phyloP scores from a whole-genome alignment of 768 basidiomycete species.

The Suillus weaverae region DNA sequence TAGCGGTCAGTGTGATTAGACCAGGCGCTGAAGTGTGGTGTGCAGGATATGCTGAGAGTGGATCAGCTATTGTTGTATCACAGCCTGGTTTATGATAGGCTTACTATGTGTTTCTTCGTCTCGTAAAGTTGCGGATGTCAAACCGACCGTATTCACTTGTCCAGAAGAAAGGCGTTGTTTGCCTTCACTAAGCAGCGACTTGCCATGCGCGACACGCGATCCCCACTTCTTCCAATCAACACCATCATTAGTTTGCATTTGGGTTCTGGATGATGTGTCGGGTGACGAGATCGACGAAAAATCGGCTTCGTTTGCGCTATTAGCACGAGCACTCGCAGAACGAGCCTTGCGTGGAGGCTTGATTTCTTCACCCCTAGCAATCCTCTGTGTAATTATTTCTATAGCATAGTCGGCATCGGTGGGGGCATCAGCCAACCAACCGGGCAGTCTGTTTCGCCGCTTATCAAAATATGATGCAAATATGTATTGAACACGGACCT shows the following conservation, averaged over 20 bases:
- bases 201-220: constrained; percentile 45
- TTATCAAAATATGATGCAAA: neutral
- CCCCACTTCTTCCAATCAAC: constrained; percentile 63
- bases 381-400: constrained; percentile 61
- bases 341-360: constrained; percentile 32
- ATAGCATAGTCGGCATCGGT: constrained; percentile 74
- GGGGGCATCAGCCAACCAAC: constrained; percentile 51
- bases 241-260: constrained; percentile 15
- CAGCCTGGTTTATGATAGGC: constrained; percentile 7
- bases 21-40: constrained; percentile 57
- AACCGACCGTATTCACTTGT: constrained; percentile 29
- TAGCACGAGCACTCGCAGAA: constrained; percentile 17
- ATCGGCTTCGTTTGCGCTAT: constrained; percentile 14
- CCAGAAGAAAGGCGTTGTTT: constrained; percentile 39
- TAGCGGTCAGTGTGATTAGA: constrained; percentile 55
- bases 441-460: constrained; percentile 41
- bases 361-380: constrained; percentile 54
- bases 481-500: constrained; percentile 36
- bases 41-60: constrained; percentile 54
- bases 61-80: neutral
- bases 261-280: neutral
- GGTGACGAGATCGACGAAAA: neutral
- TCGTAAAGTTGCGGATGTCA: neutral
- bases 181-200: constrained; percentile 42
- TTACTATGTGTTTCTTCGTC: constrained; percentile 36